Percentiles rank a stretch among this genome's conserved stretches.
Evolutionary conservation across 164 flowering plant species (phyloP).

Genomic region (Santalum album): DNA sequence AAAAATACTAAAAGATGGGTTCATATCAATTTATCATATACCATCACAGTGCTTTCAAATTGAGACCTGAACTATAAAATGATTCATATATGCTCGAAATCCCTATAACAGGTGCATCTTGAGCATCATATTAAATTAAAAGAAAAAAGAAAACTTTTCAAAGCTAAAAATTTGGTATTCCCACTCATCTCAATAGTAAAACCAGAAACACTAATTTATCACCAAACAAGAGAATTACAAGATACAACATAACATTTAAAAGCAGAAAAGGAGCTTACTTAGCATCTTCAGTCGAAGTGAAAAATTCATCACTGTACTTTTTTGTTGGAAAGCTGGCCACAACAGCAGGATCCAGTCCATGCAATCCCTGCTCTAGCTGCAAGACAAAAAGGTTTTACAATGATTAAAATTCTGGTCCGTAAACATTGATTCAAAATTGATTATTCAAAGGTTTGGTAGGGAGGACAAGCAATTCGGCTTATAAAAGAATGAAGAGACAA

Average conservation of each 20-base stretch:
- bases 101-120: no score
- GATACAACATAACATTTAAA: not conserved
- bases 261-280: slow-evolving; percentile 43
- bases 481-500: not conserved
- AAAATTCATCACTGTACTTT: slow-evolving; percentile 60
- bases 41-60: no score
- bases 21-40: no score
- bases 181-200: not conserved
- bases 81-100: no score
- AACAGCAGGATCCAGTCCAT: slow-evolving; percentile 66
- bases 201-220: not conserved
- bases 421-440: not conserved
- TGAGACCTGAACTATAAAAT: no score
- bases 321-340: slow-evolving; percentile 73
- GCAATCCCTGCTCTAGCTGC: slow-evolving; percentile 81
- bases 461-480: not conserved
- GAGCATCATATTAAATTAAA: no score
- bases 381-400: not conserved
- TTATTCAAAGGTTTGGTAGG: not conserved
- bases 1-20: no score
- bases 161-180: no score
- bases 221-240: not conserved
- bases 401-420: not conserved
- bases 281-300: slow-evolving; percentile 44
- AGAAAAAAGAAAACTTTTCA: no score